Evolutionary conservation across 164 flowering plant genomes (phyloP).

Genomic region (Vitis vinifera): ASM3070453v1 NC_081819.1:22908001-22908500

Average conservation of each 20-base stretch:
- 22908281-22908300: too few species aligned
- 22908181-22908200: not conserved
- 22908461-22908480: too few species aligned
- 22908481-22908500: too few species aligned
- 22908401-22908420: too few species aligned
- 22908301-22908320: too few species aligned
- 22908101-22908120: not conserved
- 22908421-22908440: too few species aligned
- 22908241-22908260: not conserved
- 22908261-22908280: too few species aligned
- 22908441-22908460: too few species aligned
- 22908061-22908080: slow-evolving; percentile 22
- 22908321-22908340: too few species aligned
- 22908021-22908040: slow-evolving; percentile 25
- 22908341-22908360: too few species aligned
- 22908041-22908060: slow-evolving; percentile 25
- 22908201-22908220: not conserved
- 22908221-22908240: slow-evolving; percentile 3
- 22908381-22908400: too few species aligned
- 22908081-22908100: slow-evolving; percentile 6
- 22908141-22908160: not conserved
- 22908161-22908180: not conserved
- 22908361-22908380: too few species aligned
- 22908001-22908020: slow-evolving; percentile 21
- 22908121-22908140: not conserved